Percentiles rank a stretch among this genome's conserved stretches.
Evolutionary conservation across 495 filamentous ascomycete species (phyloP).

Genomic region (Barbatosphaeria neglecta): DNA sequence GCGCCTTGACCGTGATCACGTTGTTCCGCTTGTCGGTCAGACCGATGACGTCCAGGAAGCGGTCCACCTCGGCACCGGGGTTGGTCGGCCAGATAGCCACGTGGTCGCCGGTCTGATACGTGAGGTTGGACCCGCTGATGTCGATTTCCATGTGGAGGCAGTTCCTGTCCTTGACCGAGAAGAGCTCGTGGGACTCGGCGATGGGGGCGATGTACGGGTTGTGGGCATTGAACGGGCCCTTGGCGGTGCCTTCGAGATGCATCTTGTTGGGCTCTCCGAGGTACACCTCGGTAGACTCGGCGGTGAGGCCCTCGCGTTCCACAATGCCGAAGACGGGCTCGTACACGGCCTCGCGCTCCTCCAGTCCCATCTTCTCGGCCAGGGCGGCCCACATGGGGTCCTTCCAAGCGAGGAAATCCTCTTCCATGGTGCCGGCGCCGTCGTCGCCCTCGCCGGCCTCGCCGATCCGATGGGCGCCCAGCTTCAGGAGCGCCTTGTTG

Average conservation of each 20-base stretch:
- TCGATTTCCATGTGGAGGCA: slow-evolving; percentile 97
- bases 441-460: slow-evolving; percentile 92
- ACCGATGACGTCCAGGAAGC: slow-evolving; percentile 71
- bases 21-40: slow-evolving; percentile 64
- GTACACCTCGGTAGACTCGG: slow-evolving; percentile 80
- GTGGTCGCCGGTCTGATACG: slow-evolving; percentile 94
- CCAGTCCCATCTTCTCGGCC: slow-evolving; percentile 66
- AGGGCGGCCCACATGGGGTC: slow-evolving; percentile 95
- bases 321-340: slow-evolving; percentile 81
- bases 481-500: slow-evolving; percentile 62
- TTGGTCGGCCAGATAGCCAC: slow-evolving; percentile 97
- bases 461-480: slow-evolving; percentile 76
- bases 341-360: slow-evolving; percentile 94
- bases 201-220: slow-evolving; percentile 97
- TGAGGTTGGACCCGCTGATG: slow-evolving; percentile 72
- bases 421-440: slow-evolving; percentile 98
- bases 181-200: slow-evolving; percentile 76
- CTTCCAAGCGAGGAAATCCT: slow-evolving; percentile 98
- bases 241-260: slow-evolving; percentile 75
- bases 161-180: slow-evolving; percentile 84
- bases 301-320: slow-evolving; percentile 61
- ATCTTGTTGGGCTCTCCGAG: slow-evolving; percentile 93
- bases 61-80: slow-evolving; percentile 81
- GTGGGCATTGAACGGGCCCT: slow-evolving; percentile 89
- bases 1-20: slow-evolving; percentile 82